These are phyloP conservation scores for Chlamydomonas schloesseri DNA, from an alignment of 139 green algal genomes.

Conservation along the genomic window DNA sequence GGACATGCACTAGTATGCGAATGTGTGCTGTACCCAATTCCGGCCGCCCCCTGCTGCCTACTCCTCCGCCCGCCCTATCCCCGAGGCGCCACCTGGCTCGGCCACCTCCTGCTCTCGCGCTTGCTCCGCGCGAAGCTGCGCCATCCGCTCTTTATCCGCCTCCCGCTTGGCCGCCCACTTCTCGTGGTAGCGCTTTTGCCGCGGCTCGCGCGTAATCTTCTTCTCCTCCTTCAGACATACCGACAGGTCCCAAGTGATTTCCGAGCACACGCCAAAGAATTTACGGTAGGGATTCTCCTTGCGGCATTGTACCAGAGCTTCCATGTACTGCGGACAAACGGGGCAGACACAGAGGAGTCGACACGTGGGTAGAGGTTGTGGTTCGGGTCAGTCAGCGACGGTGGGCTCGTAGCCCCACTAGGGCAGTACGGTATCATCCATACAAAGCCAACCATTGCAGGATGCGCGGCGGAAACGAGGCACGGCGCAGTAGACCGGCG, in stretches of 20 bases:
- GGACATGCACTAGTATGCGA: too few relatives aligned
- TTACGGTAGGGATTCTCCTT: conserved; percentile 72
- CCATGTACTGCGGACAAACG: conserved; percentile 72
- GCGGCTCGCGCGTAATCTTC: conserved; percentile 35
- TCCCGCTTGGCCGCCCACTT: conserved; percentile 34
- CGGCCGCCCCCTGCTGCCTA: too few relatives aligned
- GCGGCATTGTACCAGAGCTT: conserved; percentile 77
- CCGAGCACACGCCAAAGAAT: conserved; percentile 83
- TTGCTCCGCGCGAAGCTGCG: conserved; percentile 10
- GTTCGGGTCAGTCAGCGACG: neutral
- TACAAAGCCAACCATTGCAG: too few relatives aligned
- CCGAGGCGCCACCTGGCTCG: too few relatives aligned
- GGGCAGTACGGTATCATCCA: too few relatives aligned
- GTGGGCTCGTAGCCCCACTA: too few relatives aligned
- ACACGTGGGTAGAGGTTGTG: neutral
- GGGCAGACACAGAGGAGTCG: neutral
- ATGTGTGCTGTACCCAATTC: too few relatives aligned
- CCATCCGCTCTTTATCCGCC: conserved; percentile 42
- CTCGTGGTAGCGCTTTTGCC: conserved; percentile 39
- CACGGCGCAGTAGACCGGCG: too few relatives aligned
- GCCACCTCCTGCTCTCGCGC: neutral
- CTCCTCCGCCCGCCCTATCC: too few relatives aligned
- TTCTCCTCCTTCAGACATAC: conserved; percentile 86
- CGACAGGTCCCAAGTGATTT: conserved; percentile 73
- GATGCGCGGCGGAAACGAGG: too few relatives aligned